Conservation (phyloP, 1,284 basidiomycete genomes). For the Boletellus sp. region DNA sequence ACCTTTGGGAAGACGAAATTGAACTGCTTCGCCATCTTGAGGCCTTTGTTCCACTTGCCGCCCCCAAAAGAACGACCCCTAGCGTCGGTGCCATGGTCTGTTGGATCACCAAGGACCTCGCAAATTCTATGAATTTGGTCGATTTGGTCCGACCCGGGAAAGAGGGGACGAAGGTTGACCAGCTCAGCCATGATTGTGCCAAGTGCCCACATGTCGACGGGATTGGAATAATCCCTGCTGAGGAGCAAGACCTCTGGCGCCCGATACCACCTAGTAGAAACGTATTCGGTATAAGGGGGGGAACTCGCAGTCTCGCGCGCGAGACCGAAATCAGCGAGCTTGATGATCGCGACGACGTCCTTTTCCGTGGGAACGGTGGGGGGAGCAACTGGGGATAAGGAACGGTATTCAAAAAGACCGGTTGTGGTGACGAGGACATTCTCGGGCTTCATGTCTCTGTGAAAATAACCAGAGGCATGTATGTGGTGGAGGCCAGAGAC, state of each 20-base stretch:
- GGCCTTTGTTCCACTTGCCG: conserved; percentile 82
- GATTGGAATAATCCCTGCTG: conserved; percentile 89
- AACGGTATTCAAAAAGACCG: conserved; percentile 91
- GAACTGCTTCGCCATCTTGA: conserved; percentile 81
- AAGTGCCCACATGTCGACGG: conserved; percentile 99
- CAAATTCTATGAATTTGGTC: conserved; percentile 93
- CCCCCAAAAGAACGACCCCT: conserved; percentile 77
- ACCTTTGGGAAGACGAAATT: conserved; percentile 94
- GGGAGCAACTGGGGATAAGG: conserved; percentile 60
- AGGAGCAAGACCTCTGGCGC: conserved; percentile 95
- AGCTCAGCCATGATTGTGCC: conserved; percentile 98
- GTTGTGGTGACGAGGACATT: conserved; percentile 99
- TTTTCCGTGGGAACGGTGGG: conserved; percentile 70
- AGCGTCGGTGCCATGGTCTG: conserved; percentile 77
- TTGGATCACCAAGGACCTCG: conserved; percentile 91
- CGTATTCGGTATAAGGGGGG: conserved; percentile 98
- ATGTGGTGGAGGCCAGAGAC: conserved; percentile 90
- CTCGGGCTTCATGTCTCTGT: conserved; percentile 99
- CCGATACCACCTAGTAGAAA: conserved; percentile 98
- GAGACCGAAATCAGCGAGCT: conserved; percentile 97
- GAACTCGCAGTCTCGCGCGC: conserved; percentile 86
- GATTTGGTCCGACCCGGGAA: conserved; percentile 94
- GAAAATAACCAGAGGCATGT: conserved; percentile 92
- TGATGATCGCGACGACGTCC: conserved; percentile 96
- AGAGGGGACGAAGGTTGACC: conserved; percentile 91